Conservation (phyloP, 345 rosid species). For the Hypericum perforatum region DNA sequence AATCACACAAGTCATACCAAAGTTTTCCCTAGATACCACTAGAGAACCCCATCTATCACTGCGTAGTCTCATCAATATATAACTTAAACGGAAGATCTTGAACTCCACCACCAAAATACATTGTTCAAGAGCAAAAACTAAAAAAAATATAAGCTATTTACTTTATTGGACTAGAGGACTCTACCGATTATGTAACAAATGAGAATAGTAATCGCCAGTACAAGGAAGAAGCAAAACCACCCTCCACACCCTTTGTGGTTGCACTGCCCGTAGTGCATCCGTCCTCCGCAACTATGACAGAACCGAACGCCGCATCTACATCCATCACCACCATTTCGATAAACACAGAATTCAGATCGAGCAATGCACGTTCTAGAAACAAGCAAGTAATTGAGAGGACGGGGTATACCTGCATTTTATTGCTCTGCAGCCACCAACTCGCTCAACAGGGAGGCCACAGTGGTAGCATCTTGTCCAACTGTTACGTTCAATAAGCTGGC, state of each 20-base stretch:
- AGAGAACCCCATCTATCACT: no score
- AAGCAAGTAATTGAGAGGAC: neutral
- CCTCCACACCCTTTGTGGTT: constrained; percentile 15
- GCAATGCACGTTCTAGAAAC: neutral
- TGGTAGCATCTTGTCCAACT: constrained; percentile 21
- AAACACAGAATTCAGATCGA: neutral
- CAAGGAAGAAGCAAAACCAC: neutral
- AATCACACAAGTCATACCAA: no score
- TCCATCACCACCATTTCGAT: neutral
- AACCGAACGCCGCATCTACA: constrained; percentile 21
- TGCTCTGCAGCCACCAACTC: constrained; percentile 15
- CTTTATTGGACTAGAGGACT: no score
- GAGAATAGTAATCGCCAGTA: neutral
- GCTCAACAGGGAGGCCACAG: constrained; percentile 24
- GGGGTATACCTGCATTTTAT: constrained; percentile 20
- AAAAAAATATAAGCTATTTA: no score
- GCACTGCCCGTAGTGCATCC: constrained; percentile 15
- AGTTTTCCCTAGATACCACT: no score
- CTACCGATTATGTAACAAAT: no score
- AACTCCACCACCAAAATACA: no score
- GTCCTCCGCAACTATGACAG: constrained; percentile 22
- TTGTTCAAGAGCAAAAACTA: no score
- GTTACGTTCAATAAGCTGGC: constrained; percentile 18
- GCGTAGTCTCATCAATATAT: no score
- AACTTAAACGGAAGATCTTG: no score